phyloP scores from a whole-genome alignment of 352 stramenopile genomes.

The Globisporangium acanthophoron region DNA sequence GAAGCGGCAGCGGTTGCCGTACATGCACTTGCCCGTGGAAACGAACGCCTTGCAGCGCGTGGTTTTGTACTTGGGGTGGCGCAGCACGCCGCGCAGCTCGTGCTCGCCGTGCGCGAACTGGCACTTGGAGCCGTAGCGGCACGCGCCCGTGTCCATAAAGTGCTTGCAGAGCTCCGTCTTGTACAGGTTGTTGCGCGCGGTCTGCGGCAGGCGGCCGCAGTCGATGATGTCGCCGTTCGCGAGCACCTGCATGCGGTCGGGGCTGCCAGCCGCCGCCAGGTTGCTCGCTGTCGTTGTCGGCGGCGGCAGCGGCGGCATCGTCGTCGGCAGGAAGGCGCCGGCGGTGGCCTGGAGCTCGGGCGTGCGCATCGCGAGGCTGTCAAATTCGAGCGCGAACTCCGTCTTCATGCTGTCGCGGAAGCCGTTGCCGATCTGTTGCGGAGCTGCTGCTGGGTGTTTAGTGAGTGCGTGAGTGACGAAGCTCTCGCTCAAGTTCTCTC shows the following conservation, averaged over 20 bases:
- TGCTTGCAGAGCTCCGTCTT: constrained; percentile 91
- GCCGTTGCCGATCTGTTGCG: not conserved
- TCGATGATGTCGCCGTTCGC: constrained; percentile 85
- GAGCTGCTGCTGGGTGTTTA: not conserved
- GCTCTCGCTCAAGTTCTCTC: no score
- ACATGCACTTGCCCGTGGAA: constrained; percentile 82
- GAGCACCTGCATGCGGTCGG: constrained; percentile 68
- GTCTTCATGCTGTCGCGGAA: constrained; percentile 8
- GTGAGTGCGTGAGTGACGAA: not conserved
- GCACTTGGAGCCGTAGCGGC: constrained; percentile 85
- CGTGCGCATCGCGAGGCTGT: constrained; percentile 1
- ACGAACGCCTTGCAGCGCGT: constrained; percentile 87
- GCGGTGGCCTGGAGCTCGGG: constrained; percentile 1
- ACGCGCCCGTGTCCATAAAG: constrained; percentile 82
- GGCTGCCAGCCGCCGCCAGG: constrained; percentile 13
- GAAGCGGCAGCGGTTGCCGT: constrained; percentile 85
- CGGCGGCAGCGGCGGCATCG: constrained; percentile 7
- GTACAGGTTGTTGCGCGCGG: constrained; percentile 85
- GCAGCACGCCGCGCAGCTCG: constrained; percentile 79
- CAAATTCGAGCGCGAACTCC: constrained; percentile 6
- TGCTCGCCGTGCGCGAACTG: constrained; percentile 87
- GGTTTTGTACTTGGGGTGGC: constrained; percentile 91
- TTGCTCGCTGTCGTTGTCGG: not conserved
- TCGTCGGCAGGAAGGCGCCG: not conserved
- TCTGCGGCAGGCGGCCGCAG: constrained; percentile 68